Evolutionary conservation across 768 basidiomycete species (phyloP).

Genomic region (Boletus pseudopeckii): DNA sequence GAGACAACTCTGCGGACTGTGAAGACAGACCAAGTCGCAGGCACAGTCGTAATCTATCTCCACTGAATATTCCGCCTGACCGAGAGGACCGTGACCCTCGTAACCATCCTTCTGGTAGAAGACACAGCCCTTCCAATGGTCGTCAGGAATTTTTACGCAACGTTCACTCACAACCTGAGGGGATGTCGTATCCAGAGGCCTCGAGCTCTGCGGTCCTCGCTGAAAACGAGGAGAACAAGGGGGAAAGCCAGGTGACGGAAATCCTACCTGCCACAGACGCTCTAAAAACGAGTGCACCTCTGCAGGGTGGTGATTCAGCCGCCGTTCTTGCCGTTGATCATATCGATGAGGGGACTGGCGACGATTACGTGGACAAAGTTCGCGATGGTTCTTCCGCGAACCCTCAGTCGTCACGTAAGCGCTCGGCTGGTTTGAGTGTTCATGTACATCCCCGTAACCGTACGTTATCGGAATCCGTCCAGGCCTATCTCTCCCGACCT

Average conservation of each 20-base stretch:
- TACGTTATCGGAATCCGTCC: constrained; percentile 46
- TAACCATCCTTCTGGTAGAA: not conserved
- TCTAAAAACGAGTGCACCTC: not conserved
- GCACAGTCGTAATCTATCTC: constrained; percentile 1
- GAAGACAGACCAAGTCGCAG: constrained; percentile 1
- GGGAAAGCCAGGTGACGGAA: constrained; percentile 1
- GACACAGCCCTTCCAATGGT: not conserved
- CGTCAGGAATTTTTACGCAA: constrained; percentile 1
- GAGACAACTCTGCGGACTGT: constrained; percentile 7
- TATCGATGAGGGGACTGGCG: not conserved
- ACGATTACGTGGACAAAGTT: constrained; percentile 11
- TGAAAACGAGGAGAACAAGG: constrained; percentile 2
- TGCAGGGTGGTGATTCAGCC: constrained; percentile 1
- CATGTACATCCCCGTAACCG: constrained; percentile 34
- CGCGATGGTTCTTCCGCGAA: constrained; percentile 16
- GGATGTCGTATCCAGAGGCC: not conserved
- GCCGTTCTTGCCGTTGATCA: not conserved
- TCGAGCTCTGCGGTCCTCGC: not conserved
- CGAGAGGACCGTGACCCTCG: not conserved
- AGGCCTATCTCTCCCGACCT: constrained; percentile 39
- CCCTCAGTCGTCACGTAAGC: constrained; percentile 19
- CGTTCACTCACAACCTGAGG: not conserved
- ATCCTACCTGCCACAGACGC: not conserved
- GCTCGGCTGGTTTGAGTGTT: not conserved
- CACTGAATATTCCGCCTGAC: not conserved